phyloP scores from a whole-genome alignment of 257 asterid genomes.

The Penstemon newberryi region DNA sequence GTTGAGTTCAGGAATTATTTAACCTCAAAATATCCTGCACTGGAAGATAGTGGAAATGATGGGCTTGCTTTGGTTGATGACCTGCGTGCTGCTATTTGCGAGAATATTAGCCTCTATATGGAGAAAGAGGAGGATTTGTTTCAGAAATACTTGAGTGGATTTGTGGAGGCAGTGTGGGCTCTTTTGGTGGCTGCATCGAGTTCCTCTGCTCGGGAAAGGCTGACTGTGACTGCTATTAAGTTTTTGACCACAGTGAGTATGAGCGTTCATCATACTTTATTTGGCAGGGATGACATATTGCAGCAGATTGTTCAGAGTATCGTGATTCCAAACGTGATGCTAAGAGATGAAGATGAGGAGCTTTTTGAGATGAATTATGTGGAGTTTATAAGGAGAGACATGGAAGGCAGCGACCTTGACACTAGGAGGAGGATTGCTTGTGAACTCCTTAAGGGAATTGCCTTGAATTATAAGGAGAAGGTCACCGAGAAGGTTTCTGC shows the following conservation, averaged over 20 bases:
- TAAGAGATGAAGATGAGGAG: constrained; percentile 96
- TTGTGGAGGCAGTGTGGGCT: constrained; percentile 88
- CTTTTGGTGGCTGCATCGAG: constrained; percentile 71
- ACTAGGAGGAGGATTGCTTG: constrained; percentile 97
- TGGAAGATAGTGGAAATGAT: constrained; percentile 71
- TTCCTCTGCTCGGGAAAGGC: constrained; percentile 66
- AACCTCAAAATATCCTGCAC: constrained; percentile 50
- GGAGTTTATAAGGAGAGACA: constrained; percentile 90
- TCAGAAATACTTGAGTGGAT: constrained; percentile 62
- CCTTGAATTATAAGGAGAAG: constrained; percentile 66
- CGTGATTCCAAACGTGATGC: constrained; percentile 94
- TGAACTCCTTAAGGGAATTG: constrained; percentile 96
- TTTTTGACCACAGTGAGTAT: constrained; percentile 80
- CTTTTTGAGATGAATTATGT: constrained; percentile 88
- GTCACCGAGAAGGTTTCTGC: constrained; percentile 70
- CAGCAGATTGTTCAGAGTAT: constrained; percentile 79
- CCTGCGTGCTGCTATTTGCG: constrained; percentile 85
- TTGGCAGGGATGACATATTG: constrained; percentile 71
- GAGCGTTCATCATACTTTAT: constrained; percentile 73
- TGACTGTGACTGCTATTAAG: constrained; percentile 88
- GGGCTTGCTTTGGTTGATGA: constrained; percentile 84
- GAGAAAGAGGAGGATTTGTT: constrained; percentile 82
- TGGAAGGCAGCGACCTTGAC: constrained; percentile 97
- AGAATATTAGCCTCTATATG: constrained; percentile 77
- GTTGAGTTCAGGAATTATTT: constrained; percentile 74